phyloP scores from a whole-genome alignment of 2,329 filamentous ascomycete genomes.

The Monilinia fructigena region DNA sequence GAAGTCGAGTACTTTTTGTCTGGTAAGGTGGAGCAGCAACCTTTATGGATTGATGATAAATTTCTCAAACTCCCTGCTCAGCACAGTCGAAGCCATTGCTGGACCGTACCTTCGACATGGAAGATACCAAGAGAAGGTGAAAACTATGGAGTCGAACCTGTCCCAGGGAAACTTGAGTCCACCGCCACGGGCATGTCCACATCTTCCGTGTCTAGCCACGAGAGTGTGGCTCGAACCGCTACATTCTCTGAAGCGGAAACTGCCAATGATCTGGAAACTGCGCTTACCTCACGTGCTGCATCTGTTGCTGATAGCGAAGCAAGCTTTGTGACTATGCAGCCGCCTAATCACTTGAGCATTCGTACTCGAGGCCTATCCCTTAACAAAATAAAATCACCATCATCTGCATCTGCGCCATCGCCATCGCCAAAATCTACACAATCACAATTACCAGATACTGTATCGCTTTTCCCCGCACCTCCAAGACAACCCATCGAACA shows the following conservation, averaged over 20 bases:
- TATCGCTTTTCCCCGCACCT: conserved; percentile 14
- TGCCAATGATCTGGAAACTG: conserved; percentile 1
- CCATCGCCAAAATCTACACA: not conserved
- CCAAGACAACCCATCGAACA: conserved; percentile 14
- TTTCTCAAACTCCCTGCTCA: conserved; percentile 35
- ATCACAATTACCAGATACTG: not conserved
- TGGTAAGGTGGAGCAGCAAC: conserved; percentile 52
- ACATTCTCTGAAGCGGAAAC: conserved; percentile 22
- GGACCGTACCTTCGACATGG: conserved; percentile 30
- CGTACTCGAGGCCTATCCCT: conserved; percentile 11
- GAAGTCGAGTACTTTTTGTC: conserved; percentile 58
- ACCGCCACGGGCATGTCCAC: conserved; percentile 5
- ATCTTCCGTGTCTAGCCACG: conserved; percentile 12
- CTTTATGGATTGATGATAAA: conserved; percentile 51
- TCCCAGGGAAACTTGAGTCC: conserved; percentile 1
- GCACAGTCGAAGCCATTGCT: conserved; percentile 40
- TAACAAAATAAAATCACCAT: not conserved
- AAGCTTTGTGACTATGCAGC: conserved; percentile 16
- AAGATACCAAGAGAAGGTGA: not conserved
- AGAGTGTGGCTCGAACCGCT: conserved; percentile 14
- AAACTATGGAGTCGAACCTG: not conserved
- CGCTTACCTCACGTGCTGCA: not conserved
- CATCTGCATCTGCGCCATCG: not conserved
- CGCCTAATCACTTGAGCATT: conserved; percentile 6
- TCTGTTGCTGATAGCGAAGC: conserved; percentile 19